These are phyloP conservation scores for Simplicillium sp. DNA, from an alignment of 2,329 filamentous ascomycete species.

Conservation along the genomic window DNA sequence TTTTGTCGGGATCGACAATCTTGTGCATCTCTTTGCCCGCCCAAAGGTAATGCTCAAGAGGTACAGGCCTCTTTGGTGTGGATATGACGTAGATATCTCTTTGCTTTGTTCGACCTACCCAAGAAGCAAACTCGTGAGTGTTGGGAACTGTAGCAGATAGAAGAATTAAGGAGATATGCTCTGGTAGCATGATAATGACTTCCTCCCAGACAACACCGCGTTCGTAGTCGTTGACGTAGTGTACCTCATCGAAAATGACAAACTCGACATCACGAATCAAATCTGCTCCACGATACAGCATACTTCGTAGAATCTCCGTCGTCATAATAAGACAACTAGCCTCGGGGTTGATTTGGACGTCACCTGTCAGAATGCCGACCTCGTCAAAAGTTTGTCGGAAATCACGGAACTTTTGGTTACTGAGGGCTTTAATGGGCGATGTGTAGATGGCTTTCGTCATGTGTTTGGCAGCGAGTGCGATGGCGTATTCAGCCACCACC, in stretches of 20 bases:
- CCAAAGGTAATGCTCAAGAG: slow-evolving; percentile 94
- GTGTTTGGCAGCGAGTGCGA: slow-evolving; percentile 90
- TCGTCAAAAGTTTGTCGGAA: slow-evolving; percentile 87
- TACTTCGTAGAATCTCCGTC: slow-evolving; percentile 93
- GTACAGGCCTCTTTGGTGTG: slow-evolving; percentile 88
- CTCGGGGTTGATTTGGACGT: slow-evolving; percentile 96
- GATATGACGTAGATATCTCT: slow-evolving; percentile 99
- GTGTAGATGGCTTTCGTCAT: slow-evolving; percentile 99
- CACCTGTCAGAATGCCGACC: slow-evolving; percentile 91
- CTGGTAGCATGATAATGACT: slow-evolving; percentile 98
- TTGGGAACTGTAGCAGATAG: slow-evolving; percentile 96
- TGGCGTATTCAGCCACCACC: slow-evolving; percentile 95
- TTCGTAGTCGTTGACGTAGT: slow-evolving; percentile 95
- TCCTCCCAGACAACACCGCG: slow-evolving; percentile 98
- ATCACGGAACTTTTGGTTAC: slow-evolving; percentile 97
- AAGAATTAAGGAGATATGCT: slow-evolving; percentile 91
- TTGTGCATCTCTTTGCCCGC: slow-evolving; percentile 86
- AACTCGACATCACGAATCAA: slow-evolving; percentile 96
- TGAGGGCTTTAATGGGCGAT: slow-evolving; percentile 94
- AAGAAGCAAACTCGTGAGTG: slow-evolving; percentile 94
- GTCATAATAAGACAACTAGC: slow-evolving; percentile 99
- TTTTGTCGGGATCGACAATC: slow-evolving; percentile 88
- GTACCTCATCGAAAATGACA: slow-evolving; percentile 97
- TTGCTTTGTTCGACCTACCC: slow-evolving; percentile 96
- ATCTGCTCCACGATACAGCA: slow-evolving; percentile 94